Evolutionary conservation across 495 filamentous ascomycete genomes (phyloP), one percentile per base, ranked within the genome.

Genomic region (Neurospora tetraspora): DNA sequence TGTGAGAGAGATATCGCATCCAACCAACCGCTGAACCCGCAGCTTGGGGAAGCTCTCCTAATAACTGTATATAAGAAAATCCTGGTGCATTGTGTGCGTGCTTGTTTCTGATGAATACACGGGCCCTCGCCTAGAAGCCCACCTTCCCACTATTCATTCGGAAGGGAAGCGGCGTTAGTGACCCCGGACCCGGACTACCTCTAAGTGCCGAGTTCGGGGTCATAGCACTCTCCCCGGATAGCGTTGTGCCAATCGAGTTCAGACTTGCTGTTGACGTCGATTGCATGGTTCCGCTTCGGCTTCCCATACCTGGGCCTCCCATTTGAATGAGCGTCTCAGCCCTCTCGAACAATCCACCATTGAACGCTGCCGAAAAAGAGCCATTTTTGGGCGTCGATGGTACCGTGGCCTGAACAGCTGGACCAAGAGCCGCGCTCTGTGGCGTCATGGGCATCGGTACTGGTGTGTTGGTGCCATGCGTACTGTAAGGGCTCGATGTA

Each of bases 321-420:
- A 89, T 89, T 6, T 87, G 88, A 47, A 93, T 85, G 43, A 93
- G 80, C 14, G 89, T 85, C 72, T 95, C 92, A 0, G 92, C 90
- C 38, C 92, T 85, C 77, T 93, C 89, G 79, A 92, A 93, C 5
- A 93, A 89, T 72, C 91, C 89, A 5, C 91, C 90, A 36, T 83
- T 84, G 74, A 93, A 92, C 69, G 89, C 89, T 37, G 85, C 85
- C 73, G 89, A 86, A 77, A 91, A 92, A 0, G 83, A 82, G 5
- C 86, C 89, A 80, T 88, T 92, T 71, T 89, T 89, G 34, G 92
- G 92, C 0, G 91, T 94, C 10, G 90, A 91, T 38, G 94, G 93
- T 23, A 97, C 90, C 1, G 94, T 97, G 3, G 94, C 93, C 79
- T 96, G 93, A 18, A 93, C 93, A 43, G 94, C 94, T 9, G 93